A percentile compares a stretch with the other conserved stretches of the same genome.
Evolutionary conservation across 805 yeast genomes (phyloP).

Genomic region (Zygosaccharomyces pseudorouxii): DNA sequence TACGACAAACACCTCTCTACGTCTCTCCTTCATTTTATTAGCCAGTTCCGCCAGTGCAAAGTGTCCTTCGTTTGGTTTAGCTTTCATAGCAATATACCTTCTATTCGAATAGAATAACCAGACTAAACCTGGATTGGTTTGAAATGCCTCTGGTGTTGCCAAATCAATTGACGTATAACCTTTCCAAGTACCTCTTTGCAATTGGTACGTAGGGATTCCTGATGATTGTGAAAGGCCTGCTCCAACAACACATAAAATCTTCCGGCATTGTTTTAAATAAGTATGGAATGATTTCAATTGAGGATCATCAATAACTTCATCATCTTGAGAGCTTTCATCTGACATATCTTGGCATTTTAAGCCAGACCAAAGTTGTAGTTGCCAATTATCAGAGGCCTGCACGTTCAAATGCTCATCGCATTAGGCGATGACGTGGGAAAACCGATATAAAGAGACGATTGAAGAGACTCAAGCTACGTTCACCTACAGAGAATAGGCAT

Average conservation of each 20-base stretch:
- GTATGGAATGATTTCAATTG: constrained; percentile 44
- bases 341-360: constrained; percentile 3
- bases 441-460: no score
- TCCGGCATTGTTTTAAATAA: constrained; percentile 41
- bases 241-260: constrained; percentile 65
- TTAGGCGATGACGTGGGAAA: no score
- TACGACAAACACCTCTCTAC: constrained; percentile 53
- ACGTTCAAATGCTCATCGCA: no score
- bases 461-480: no score
- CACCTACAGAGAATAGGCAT: no score
- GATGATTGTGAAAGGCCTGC: constrained; percentile 79
- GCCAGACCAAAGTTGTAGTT: no score
- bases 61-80: constrained; percentile 74
- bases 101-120: constrained; percentile 85
- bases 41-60: constrained; percentile 61
- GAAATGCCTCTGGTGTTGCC: constrained; percentile 90
- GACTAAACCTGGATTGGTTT: constrained; percentile 75
- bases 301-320: constrained; percentile 8
- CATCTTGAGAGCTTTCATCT: constrained; percentile 5
- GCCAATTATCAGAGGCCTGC: no score
- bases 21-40: constrained; percentile 30
- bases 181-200: constrained; percentile 72
- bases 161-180: constrained; percentile 73
- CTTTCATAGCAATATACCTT: constrained; percentile 57
- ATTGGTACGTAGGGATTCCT: constrained; percentile 71